Conservation (phyloP, 371 early-diverging fungal genomes). For the Actinomucor elegans region DNA sequence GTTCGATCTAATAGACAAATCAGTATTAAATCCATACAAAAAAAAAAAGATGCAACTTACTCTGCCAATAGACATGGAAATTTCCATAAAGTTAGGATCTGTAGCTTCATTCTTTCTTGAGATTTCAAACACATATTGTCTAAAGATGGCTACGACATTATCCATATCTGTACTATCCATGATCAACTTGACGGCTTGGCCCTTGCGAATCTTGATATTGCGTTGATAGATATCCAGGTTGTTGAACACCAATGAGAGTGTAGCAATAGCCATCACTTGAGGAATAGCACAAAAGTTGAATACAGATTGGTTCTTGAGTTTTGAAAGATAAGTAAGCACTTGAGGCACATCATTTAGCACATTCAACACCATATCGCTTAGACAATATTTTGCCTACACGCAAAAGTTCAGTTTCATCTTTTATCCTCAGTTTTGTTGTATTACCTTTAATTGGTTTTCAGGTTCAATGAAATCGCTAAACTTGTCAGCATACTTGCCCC, state of each 20-base stretch:
- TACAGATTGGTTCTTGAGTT: constrained; percentile 74
- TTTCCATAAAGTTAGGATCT: constrained; percentile 72
- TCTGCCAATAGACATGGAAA: constrained; percentile 61
- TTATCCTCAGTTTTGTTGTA: background rate
- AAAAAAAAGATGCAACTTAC: constrained; percentile 15
- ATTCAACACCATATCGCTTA: constrained; percentile 87
- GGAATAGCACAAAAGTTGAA: constrained; percentile 97
- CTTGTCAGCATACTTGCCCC: constrained; percentile 70
- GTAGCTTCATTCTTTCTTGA: constrained; percentile 64
- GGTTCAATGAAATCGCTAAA: constrained; percentile 62
- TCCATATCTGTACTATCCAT: constrained; percentile 55
- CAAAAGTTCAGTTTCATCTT: no score
- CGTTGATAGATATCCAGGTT: constrained; percentile 76
- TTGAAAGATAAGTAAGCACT: constrained; percentile 81
- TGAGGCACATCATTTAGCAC: constrained; percentile 85
- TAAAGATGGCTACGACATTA: constrained; percentile 64
- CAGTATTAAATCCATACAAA: background rate
- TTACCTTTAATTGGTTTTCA: constrained; percentile 60
- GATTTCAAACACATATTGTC: constrained; percentile 63
- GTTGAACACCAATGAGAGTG: constrained; percentile 83
- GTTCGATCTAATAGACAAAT: constrained; percentile 36
- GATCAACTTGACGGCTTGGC: constrained; percentile 85
- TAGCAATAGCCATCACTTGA: constrained; percentile 98
- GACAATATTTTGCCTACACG: constrained; percentile 63
- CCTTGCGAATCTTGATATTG: constrained; percentile 94